Percentiles rank a stretch among this genome's conserved stretches.
Evolutionary conservation across 495 filamentous ascomycete genomes (phyloP).

Genomic region (Podospora conica): DNA sequence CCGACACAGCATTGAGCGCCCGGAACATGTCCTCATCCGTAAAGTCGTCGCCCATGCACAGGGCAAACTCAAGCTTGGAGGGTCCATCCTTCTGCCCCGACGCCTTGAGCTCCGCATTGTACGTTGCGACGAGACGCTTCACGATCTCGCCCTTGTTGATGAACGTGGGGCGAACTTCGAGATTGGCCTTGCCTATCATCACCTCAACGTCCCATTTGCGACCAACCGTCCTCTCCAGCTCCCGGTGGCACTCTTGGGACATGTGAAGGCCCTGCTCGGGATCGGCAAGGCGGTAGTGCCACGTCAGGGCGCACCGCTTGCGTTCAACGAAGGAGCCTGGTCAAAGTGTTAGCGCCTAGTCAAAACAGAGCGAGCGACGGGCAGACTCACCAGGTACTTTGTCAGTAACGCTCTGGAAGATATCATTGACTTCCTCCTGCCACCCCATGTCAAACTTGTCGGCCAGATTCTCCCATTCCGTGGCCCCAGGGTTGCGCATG

Average conservation of each 20-base stretch:
- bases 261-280: constrained; percentile 72
- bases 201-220: constrained; percentile 84
- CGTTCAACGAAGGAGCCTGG: constrained; percentile 81
- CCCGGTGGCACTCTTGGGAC: constrained; percentile 67
- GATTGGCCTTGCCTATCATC: constrained; percentile 90
- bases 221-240: constrained; percentile 65
- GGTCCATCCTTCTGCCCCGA: constrained; percentile 7
- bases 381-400: constrained; percentile 59
- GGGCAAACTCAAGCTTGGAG: constrained; percentile 63
- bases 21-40: constrained; percentile 92
- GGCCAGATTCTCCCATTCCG: constrained; percentile 79
- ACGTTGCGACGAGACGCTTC: constrained; percentile 65
- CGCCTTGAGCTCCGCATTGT: constrained; percentile 39
- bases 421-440: constrained; percentile 71
- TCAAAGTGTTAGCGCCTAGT: constrained; percentile 20
- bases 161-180: constrained; percentile 91
- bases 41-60: constrained; percentile 91
- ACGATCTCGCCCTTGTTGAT: constrained; percentile 96
- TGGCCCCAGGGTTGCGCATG: constrained; percentile 64
- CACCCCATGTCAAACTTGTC: constrained; percentile 81
- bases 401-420: constrained; percentile 81
- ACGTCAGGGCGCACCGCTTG: constrained; percentile 87
- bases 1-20: constrained; percentile 51
- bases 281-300: constrained; percentile 92
- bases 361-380: background rate